Conservation (phyloP, 257 asterid species). For the Petunia axillaris region DNA sequence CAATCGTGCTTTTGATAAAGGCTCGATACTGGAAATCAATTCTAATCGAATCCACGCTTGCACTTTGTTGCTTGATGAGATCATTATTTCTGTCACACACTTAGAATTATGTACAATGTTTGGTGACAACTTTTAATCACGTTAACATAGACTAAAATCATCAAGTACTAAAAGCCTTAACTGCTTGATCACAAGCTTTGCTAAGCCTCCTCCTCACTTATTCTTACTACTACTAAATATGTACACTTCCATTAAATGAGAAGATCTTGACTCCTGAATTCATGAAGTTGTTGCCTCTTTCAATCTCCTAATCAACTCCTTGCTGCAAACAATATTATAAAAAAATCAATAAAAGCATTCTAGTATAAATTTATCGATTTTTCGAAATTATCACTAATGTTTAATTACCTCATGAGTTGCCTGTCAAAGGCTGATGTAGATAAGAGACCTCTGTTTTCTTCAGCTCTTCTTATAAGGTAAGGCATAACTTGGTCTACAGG, state of each 20-base stretch:
- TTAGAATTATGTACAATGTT: neutral
- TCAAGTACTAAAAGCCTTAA: neutral
- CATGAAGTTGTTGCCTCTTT: neutral
- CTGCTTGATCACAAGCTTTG: neutral
- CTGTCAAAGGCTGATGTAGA: conserved; percentile 64
- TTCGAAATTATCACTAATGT: neutral
- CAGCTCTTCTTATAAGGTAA: conserved; percentile 87
- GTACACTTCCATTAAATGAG: neutral
- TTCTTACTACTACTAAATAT: neutral
- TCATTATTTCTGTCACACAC: neutral
- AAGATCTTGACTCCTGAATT: neutral
- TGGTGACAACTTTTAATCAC: neutral
- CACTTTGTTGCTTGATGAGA: neutral
- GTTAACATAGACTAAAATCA: neutral
- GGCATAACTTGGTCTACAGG: conserved; percentile 87
- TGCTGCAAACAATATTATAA: conserved; percentile 5
- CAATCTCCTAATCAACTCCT: conserved; percentile 21
- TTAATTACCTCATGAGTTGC: conserved; percentile 58
- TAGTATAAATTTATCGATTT: neutral
- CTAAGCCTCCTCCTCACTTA: neutral
- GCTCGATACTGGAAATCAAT: neutral
- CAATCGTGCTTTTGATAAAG: neutral
- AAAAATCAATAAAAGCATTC: neutral
- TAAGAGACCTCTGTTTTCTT: conserved; percentile 82
- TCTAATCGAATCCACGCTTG: neutral